These are phyloP conservation scores for Pythium coloratum DNA, from an alignment of 352 stramenopile genomes.

Conservation along the genomic window DNA sequence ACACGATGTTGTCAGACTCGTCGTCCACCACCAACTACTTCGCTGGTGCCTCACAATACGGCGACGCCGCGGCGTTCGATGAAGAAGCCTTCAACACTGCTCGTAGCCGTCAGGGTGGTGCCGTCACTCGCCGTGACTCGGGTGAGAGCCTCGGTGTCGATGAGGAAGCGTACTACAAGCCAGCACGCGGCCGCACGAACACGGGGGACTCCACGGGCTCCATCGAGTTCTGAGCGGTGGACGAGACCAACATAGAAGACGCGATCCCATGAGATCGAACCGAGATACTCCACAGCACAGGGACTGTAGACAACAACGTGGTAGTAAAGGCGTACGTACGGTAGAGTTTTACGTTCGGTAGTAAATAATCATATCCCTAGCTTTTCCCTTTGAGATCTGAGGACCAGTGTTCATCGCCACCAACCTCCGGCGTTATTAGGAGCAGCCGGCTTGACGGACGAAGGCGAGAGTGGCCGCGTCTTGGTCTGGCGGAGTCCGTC, in stretches of 20 bases:
- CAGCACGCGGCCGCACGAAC: constrained; percentile 9
- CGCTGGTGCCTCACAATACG: constrained; percentile 8
- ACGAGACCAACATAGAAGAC: neutral
- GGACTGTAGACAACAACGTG: constrained; percentile 3
- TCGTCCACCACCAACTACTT: constrained; percentile 21
- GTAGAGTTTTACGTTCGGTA: constrained; percentile 2
- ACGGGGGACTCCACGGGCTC: constrained; percentile 20
- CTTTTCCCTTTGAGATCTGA: neutral
- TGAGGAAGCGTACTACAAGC: constrained; percentile 38
- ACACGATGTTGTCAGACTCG: constrained; percentile 20
- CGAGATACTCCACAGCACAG: neutral
- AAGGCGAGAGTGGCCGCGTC: constrained; percentile 31
- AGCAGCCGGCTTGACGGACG: constrained; percentile 10
- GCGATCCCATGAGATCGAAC: neutral
- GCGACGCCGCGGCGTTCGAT: constrained; percentile 34
- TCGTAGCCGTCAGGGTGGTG: constrained; percentile 28
- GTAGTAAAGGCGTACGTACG: neutral
- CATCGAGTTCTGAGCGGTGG: constrained; percentile 22
- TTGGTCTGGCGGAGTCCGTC: constrained; percentile 54
- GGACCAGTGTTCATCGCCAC: constrained; percentile 13
- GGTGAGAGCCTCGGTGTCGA: constrained; percentile 15
- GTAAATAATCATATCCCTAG: constrained; percentile 1
- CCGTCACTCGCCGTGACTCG: constrained; percentile 5
- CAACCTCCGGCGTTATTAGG: constrained; percentile 10
- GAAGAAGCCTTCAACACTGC: constrained; percentile 37